Evolutionary conservation across 139 green algal genomes (phyloP), one percentile per base, ranked within the genome.

Genomic region (Coelastrella sp.): DNA sequence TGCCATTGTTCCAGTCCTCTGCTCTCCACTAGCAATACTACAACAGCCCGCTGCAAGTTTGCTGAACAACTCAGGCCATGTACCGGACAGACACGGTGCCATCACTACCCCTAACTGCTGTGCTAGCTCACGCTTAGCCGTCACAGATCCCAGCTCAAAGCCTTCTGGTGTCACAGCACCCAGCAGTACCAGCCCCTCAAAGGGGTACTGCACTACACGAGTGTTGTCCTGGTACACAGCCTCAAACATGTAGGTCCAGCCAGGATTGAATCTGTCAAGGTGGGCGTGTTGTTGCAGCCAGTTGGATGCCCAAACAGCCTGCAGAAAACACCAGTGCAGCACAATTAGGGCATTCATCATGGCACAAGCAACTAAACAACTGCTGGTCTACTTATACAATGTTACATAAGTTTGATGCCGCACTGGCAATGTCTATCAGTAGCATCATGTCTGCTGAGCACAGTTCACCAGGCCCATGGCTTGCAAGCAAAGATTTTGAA

Each of bases 241-340:
- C 38, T 89, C 59, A 79, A 89, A 53, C 32, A 86, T 53, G 78
- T 89, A 89, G 5, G 85, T 86, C 85, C 85, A 89, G 69, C 85
- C 85, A 19, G 85, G 85, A 43, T 68, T 34, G 23, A 86, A 77
- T 4, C 27, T 48, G 3, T 2, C 1, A 1, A 66, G 2, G 45
- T 72, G 19, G 69, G 69, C 85, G 35, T 89, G 27, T 2, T 7
- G 0, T 30, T 32, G 43, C 15, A 89, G 79, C 85, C 85, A 86
- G 4, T 72, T 51, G 2, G 6, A 7, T 5, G 79, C 85, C 79
- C 78, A 86, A 19, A 84, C 4, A 0, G 85, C 85, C 85, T 89
- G 79, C 41, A 87, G 3, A 17, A 30, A 5, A 23, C 2, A 35
- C 37, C 48, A 34, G 11, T 40, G 48, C 27, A 45, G 72, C 27